Percentiles rank a stretch among this genome's conserved stretches.
These are phyloP conservation scores for Paramecium sonneborni DNA, from an alignment of 73 alveolate species.

Conservation along the genomic window DNA sequence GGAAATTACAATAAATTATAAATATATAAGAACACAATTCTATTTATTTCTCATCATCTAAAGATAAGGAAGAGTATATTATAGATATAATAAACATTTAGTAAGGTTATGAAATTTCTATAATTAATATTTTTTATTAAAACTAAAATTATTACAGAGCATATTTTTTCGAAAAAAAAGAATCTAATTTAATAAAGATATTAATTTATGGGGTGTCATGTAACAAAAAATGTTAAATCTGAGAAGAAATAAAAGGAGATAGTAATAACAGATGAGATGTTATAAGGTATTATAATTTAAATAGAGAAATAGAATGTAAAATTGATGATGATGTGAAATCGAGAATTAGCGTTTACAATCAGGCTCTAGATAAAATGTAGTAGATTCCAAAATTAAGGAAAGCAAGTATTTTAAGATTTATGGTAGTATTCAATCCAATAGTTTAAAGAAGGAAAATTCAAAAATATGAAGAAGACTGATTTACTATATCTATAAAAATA, in stretches of 20 bases:
- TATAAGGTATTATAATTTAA: neutral
- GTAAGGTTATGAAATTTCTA: too few species aligned
- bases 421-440: slow-evolving; percentile 3
- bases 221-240: neutral
- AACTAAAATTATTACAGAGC: neutral
- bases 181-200: neutral
- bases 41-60: too few species aligned
- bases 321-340: slow-evolving; percentile 2
- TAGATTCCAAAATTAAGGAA: neutral
- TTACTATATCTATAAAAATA: neutral
- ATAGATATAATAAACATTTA: too few species aligned
- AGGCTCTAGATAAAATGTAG: neutral
- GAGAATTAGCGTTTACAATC: neutral
- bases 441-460: slow-evolving; percentile 1
- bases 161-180: neutral
- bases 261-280: neutral
- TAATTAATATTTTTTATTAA: neutral
- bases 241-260: neutral
- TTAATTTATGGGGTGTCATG: neutral
- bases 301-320: neutral
- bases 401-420: slow-evolving; percentile 7
- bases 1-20: too few species aligned
- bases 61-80: too few species aligned
- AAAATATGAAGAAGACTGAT: neutral
- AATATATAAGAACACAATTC: too few species aligned